Evolutionary conservation across 169 alveolate species (phyloP), one percentile per base, ranked within the genome.

Genomic region (Plasmodium relictum): DNA sequence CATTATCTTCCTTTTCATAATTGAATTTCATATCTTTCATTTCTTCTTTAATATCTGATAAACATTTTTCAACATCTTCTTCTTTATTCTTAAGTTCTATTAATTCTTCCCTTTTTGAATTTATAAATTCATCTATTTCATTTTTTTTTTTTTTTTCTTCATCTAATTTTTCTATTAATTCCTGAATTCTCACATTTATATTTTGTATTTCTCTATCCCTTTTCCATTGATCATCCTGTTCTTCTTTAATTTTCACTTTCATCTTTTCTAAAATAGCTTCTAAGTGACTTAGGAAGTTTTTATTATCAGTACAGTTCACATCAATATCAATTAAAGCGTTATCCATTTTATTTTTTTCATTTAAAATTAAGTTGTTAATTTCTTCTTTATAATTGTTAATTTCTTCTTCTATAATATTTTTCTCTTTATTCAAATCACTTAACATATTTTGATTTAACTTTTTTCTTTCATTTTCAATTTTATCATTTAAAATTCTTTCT

Each of bases 201-300:
- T 88, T 73, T 95, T 92, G 42, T 71, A 68, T 8, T 58, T 85
- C 85, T 83, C 83, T 68, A 62, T 83, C 72, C 31, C 4, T 71
- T 91, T 93, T 61, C 92, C 96, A 73, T 88, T 92, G 37, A 71
- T 93, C 41, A 66, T 88, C 56, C 61, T 95, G 83, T 92, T 93
- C 93, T 93, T 96, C 96, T 89, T 94, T 42, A 87, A 93, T 85
- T 93, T 86, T 69, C 74, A 52, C 65, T 59, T 52, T 78, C 22
- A 54, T 10, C 3, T 58, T 1, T 18, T 83, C 83, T 54, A 83
- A 44, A 10, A 58, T 41, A 0, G 3, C 10, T 18, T 68, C 73
- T 44, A 83, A 6, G 18, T 52, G 44, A 24, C 14, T 68, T 18
- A 83, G 2, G 3, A 50, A 0, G 18, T 63, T 54, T 4, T 44